Base-by-base conservation (phyloP, 257 asterid genomes). In the Przewalskia tangutica region DNA sequence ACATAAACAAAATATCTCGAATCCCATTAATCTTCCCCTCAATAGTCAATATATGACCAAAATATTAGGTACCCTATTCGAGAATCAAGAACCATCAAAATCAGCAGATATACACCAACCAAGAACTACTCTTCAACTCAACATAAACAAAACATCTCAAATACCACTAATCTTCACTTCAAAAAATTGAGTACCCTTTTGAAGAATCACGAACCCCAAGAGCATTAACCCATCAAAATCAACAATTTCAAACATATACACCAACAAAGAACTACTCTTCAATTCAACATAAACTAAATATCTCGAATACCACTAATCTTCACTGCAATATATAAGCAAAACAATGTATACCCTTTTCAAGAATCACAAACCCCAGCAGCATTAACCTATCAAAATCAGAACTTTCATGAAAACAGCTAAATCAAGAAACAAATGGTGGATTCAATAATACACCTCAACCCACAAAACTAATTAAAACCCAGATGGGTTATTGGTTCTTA, bases 191-290 rank as follows among this genome's bases (percentile, higher is more conserved):
- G 6, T 46, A 58, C 82, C 86, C 85, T 79, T 73, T 70, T 82
- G 14, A 81, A 85, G 59, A 55, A 80, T n/a, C 17, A 42, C 76
- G 16, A 75, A 81, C 60, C 42, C 81, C 64, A 84, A n/a, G 36
- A 14, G 8, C 56, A 73, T n/a, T 56, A 83, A 36, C 60, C 58
- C 58, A 13, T 53, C n/a, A 53, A 53, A 53, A 53, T 4, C 42
- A 38, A 38, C 4, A 38, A 3, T 38, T 38, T 38, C 42, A 27
- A 27, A 27, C 32, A 27, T 27, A 27, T 27, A 27, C 32, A 27
- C 32, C 32, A 27, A 27, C 32, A 27, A 27, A 27, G 4, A 14
- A 51, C 67, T 60, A 23, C 9, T 60, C 38, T 60, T 60, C 16
- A 9, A 2, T 60, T 18, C 67, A 20, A 3, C 4, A 60, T 8